A percentile compares a stretch with the other conserved stretches of the same genome.
phyloP scores from a whole-genome alignment of 441 rosid genomes.

The Codiaeum variegatum region DNA sequence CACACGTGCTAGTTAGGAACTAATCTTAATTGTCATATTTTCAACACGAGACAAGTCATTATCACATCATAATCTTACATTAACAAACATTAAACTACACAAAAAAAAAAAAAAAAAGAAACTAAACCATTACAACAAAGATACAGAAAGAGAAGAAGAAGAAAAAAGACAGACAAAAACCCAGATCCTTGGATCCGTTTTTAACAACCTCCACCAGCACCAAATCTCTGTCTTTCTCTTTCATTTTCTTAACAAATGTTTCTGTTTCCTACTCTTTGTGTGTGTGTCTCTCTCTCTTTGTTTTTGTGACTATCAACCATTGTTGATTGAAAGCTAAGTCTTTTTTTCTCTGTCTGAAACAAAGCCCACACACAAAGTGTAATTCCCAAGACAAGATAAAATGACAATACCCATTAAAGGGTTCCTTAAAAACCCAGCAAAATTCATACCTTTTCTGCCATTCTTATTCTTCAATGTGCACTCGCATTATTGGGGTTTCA shows the following conservation, averaged over 20 bases:
- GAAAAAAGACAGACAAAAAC: slow-evolving; percentile 22
- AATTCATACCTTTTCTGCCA: slow-evolving; percentile 28
- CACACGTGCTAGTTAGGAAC: no score
- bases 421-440: slow-evolving; percentile 72
- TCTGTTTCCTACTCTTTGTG: slow-evolving; percentile 1
- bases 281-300: slow-evolving; percentile 27
- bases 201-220: slow-evolving; percentile 21
- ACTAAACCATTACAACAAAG: not conserved
- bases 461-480: slow-evolving; percentile 34
- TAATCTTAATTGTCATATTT: no score
- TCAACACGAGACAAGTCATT: no score
- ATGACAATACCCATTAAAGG: slow-evolving; percentile 28
- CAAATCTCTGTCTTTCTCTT: slow-evolving; percentile 23
- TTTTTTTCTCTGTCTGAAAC: slow-evolving; percentile 3
- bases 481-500: slow-evolving; percentile 21
- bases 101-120: not conserved
- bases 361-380: slow-evolving; percentile 39
- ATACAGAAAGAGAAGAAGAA: slow-evolving; percentile 11
- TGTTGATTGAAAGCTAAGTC: slow-evolving; percentile 87
- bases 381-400: slow-evolving; percentile 40
- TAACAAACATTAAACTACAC: not conserved
- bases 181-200: slow-evolving; percentile 26
- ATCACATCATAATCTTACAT: slow-evolving; percentile 10
- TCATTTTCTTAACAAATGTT: slow-evolving; percentile 15
- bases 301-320: slow-evolving; percentile 34